Percentiles rank a stretch among this genome's conserved stretches.
Conservation (phyloP, 2,329 filamentous ascomycete genomes). For the Fusarium pseudonygamai region DNA sequence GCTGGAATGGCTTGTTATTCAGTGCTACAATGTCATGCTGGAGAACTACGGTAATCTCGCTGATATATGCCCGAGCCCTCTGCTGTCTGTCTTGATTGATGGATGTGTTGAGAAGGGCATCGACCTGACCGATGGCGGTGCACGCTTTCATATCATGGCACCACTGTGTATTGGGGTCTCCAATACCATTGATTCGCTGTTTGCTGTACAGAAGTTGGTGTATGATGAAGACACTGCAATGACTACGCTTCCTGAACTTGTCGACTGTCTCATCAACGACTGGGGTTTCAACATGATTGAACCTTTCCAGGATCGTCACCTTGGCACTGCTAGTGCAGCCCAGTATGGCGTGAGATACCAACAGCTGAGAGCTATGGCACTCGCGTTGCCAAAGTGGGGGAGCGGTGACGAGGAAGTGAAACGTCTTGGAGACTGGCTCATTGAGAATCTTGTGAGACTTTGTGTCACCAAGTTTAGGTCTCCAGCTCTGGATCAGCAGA, state of each 20-base stretch:
- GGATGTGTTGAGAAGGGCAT: background rate
- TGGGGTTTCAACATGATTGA: background rate
- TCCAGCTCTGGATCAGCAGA: background rate
- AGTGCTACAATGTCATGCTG: background rate
- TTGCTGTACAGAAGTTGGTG: background rate
- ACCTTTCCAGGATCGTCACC: background rate
- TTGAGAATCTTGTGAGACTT: background rate
- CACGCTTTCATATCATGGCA: background rate
- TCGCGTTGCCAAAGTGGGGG: background rate
- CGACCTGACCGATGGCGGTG: background rate
- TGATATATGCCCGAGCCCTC: background rate
- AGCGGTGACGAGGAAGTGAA: background rate
- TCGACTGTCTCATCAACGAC: background rate
- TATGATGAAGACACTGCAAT: background rate
- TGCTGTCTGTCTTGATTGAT: background rate
- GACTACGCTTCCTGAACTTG: background rate
- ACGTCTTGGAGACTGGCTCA: background rate
- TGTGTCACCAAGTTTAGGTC: background rate
- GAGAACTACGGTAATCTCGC: background rate
- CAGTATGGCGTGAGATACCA: background rate
- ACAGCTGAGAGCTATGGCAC: background rate
- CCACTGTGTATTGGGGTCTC: background rate
- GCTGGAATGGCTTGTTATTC: background rate
- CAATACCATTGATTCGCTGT: background rate
- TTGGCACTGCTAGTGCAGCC: background rate